Evolutionary conservation across 2,329 filamentous ascomycete species (phyloP), one percentile per base, ranked within the genome.

Genomic region (Gaeumannomyces tritici): DNA sequence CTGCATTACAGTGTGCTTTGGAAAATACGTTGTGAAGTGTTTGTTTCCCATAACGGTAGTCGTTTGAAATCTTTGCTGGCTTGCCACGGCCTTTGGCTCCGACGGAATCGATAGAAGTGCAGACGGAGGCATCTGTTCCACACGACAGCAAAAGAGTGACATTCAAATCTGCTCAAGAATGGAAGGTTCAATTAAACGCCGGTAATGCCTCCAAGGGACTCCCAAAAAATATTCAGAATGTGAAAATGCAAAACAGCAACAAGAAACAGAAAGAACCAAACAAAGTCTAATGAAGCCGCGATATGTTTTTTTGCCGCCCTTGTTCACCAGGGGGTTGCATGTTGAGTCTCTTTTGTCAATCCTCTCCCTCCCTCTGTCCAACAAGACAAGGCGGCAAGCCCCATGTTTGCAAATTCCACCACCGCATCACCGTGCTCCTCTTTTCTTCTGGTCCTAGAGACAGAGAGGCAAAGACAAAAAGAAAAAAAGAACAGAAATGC

Each of bases 171-270:
- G 18, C 3, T 18, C 31, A 60, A 54, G 51, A 57, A 55, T 59
- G 21, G 60, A 61, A 24, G 55, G 31, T 54, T 66, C 63, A 63
- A 67, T 67, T 67, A 66, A 67, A 67, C 66, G 65, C 66, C 66
- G 60, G 61, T 66, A 65, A 64, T 66, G 63, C 66, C 57, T 42
- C 31, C 51, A 56, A 56, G 29, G 60, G 59, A 61, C 59, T 61
- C 60, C 33, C 2, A 54, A 42, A 28, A 61, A 18, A 61, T 57
- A 57, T 35, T 54, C 13, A 59, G 57, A 29, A 51, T 21, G 57
- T 55, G 26, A 59, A 31, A 4, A 24, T 18, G 27, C 28, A 57
- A 51, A 58, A 24, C 47, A 42, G 55, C 24, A 55, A 47, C 59
- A 54, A 33, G 28, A 61, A 60, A 35, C 31, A 61, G 57, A 33